A percentile compares a stretch with the other conserved stretches of the same genome.
Evolutionary conservation across 2,329 filamentous ascomycete genomes (phyloP).

Genomic region (Clarireedia sp.): DNA sequence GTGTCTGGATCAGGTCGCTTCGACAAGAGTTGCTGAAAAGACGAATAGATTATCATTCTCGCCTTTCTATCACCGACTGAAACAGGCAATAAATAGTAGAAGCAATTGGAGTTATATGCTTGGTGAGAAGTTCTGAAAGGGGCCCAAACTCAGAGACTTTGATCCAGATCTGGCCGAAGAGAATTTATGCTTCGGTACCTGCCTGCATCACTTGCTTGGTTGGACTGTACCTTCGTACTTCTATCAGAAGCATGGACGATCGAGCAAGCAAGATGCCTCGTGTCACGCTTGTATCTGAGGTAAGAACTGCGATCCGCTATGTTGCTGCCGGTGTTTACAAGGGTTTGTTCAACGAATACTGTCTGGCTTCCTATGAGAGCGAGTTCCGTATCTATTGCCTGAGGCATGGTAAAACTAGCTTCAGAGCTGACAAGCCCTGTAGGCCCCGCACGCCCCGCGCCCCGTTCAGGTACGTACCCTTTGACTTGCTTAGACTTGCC

Average conservation of each 20-base stretch:
- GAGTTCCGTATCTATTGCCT: no score
- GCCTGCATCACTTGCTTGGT: conserved; percentile 6
- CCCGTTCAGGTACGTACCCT: no score
- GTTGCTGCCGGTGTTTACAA: background rate
- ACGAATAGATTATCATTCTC: conserved; percentile 7
- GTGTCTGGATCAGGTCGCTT: conserved; percentile 14
- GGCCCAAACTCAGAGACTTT: conserved; percentile 32
- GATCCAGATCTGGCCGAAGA: conserved; percentile 30
- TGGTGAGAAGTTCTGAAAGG: conserved; percentile 33
- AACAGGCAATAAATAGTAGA: conserved; percentile 12
- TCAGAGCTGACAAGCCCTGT: no score
- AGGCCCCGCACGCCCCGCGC: no score
- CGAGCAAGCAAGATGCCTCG: conserved; percentile 33
- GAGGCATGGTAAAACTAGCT: no score
- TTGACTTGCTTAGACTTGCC: no score
- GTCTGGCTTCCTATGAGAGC: no score
- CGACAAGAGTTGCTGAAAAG: conserved; percentile 10
- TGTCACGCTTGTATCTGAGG: conserved; percentile 34
- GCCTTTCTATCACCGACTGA: conserved; percentile 12
- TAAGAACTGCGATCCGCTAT: conserved; percentile 29
- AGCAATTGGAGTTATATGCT: conserved; percentile 30
- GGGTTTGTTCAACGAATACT: no score
- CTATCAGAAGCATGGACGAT: conserved; percentile 33
- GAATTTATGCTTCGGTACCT: conserved; percentile 2
- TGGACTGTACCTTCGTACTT: conserved; percentile 25